A percentile compares a stretch with the other conserved stretches of the same genome.
Conservation (phyloP, 73 alveolate species). For the Paramecium pentaurelia region DNA sequence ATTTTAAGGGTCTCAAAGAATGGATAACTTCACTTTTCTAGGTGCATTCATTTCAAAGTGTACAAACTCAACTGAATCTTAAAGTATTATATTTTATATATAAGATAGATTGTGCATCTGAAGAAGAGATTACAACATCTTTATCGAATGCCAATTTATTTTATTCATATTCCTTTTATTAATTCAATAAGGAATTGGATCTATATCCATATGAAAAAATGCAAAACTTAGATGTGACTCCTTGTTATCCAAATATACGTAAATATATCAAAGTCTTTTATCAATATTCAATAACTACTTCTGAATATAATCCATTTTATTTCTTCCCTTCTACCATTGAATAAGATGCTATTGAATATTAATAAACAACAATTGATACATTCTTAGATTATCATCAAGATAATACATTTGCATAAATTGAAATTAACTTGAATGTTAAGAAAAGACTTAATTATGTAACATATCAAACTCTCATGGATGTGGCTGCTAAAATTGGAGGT, state of each 20-base stretch:
- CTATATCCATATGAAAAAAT: neutral
- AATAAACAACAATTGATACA: neutral
- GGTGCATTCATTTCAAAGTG: neutral
- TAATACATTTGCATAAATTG: neutral
- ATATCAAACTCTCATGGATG: conserved; percentile 4
- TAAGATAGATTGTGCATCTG: neutral
- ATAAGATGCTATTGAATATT: neutral
- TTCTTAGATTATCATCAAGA: neutral
- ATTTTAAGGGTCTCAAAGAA: neutral
- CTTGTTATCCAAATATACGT: neutral
- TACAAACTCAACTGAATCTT: neutral
- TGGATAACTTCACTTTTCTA: neutral
- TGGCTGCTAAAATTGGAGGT: neutral
- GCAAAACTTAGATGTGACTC: neutral
- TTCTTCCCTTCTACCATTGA: neutral
- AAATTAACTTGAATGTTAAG: neutral
- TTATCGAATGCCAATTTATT: neutral
- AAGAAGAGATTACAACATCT: neutral
- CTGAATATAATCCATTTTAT: neutral
- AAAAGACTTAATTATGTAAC: neutral
- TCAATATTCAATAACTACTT: neutral
- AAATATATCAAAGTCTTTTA: neutral
- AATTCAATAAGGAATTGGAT: neutral
- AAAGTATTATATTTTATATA: neutral
- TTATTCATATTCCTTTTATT: neutral